Percentiles rank a stretch among this genome's conserved stretches.
These are phyloP conservation scores for Cutaneotrichosporon cutaneum DNA, from an alignment of 1,284 basidiomycete genomes.

Conservation along the genomic window DNA sequence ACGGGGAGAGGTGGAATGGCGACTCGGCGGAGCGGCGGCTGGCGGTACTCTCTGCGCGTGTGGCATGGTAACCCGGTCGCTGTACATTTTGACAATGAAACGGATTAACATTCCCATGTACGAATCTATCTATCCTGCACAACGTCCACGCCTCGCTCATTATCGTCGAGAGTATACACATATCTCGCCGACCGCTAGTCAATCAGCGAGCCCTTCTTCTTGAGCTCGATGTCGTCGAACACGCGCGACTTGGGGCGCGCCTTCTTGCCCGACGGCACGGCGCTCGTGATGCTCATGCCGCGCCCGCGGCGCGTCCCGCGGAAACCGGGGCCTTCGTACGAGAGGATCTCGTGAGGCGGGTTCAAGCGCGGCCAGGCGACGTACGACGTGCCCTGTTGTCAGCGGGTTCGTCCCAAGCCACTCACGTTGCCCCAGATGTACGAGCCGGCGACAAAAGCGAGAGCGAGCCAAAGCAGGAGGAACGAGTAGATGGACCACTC, in stretches of 20 bases:
- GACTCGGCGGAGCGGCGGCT: conserved; percentile 16
- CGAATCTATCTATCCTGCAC: neutral
- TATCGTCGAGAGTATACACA: neutral
- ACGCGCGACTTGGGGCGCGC: conserved; percentile 23
- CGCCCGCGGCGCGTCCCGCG: conserved; percentile 73
- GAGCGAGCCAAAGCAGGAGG: conserved; percentile 70
- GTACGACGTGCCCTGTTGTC: conserved; percentile 58
- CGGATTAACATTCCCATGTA: neutral
- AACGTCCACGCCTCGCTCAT: neutral
- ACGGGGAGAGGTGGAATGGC: conserved; percentile 39
- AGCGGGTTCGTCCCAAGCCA: conserved; percentile 1
- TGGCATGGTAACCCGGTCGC: conserved; percentile 31
- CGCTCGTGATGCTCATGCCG: conserved; percentile 56
- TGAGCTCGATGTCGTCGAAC: conserved; percentile 44
- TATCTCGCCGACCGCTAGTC: conserved; percentile 31
- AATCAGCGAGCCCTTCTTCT: conserved; percentile 52
- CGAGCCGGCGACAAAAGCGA: conserved; percentile 62
- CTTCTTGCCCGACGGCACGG: conserved; percentile 50
- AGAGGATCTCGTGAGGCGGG: conserved; percentile 77
- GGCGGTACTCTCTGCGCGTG: too few species aligned
- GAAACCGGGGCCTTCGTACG: conserved; percentile 83
- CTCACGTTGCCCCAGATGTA: conserved; percentile 70
- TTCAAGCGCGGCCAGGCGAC: conserved; percentile 92
- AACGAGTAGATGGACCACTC: conserved; percentile 58
- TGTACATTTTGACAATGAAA: conserved; percentile 23